Percentiles rank a stretch among this genome's conserved stretches.
phyloP scores from a whole-genome alignment of 1,139 yeast species.

The Meyerozyma elateridarum region DNA sequence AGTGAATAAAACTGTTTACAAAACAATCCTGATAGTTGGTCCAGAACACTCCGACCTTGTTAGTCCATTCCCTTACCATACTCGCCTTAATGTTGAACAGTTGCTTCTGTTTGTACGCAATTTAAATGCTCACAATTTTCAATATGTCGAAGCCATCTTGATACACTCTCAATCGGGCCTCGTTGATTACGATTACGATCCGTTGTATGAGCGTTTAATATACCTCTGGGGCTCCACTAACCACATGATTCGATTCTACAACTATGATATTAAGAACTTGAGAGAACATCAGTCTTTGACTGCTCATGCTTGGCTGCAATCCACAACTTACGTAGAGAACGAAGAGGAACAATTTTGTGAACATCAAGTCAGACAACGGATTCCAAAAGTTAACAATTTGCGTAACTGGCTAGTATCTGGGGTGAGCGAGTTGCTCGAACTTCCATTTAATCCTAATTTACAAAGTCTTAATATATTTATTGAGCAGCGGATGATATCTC shows the following conservation, averaged over 20 bases:
- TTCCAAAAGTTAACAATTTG: constrained; percentile 15
- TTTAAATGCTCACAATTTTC: constrained; percentile 13
- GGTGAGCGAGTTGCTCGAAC: constrained; percentile 16
- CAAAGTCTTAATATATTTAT: constrained; percentile 18
- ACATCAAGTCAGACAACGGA: constrained; percentile 6
- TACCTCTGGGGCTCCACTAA: constrained; percentile 16
- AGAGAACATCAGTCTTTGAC: constrained; percentile 18
- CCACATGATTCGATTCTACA: constrained; percentile 16
- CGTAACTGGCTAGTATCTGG: constrained; percentile 22
- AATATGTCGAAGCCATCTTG: constrained; percentile 13
- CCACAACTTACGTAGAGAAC: constrained; percentile 16
- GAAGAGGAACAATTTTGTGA: constrained; percentile 10
- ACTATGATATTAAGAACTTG: constrained; percentile 20
- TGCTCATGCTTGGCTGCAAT: constrained; percentile 12
- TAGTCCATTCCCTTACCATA: constrained; percentile 7
- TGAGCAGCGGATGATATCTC: constrained; percentile 10
- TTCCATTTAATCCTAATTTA: constrained; percentile 18
- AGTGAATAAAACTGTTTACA: constrained; percentile 16
- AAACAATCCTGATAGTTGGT: constrained; percentile 15
- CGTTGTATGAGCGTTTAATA: constrained; percentile 15
- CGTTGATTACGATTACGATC: constrained; percentile 15
- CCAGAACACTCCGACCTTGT: constrained; percentile 9
- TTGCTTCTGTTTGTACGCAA: constrained; percentile 12
- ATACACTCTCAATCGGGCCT: constrained; percentile 19
- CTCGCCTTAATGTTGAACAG: constrained; percentile 10